Evolutionary conservation across 2,329 filamentous ascomycete species (phyloP).

Genomic region (Pyrenochaeta sp.): DNA sequence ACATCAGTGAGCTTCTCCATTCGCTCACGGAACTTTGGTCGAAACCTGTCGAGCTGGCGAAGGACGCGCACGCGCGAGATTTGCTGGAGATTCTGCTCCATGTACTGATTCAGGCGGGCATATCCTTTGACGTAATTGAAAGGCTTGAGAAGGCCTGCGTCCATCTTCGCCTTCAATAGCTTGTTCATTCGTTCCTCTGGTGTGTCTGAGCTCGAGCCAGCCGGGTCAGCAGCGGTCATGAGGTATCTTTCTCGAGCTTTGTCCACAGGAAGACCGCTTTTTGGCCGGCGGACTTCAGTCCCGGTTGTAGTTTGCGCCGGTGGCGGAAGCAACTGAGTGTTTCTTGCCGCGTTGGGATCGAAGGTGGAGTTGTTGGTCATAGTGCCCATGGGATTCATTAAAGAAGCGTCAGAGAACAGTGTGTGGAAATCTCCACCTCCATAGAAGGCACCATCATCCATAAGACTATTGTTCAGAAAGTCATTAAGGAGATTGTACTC

Average conservation of each 20-base stretch:
- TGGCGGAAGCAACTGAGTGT: conserved; percentile 50
- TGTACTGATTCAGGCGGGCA: conserved; percentile 85
- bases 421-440: conserved; percentile 55
- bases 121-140: conserved; percentile 99
- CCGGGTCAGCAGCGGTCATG: conserved; percentile 93
- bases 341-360: conserved; percentile 56
- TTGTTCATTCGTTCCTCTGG: conserved; percentile 96
- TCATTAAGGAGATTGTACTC: conserved; percentile 98
- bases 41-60: conserved; percentile 88
- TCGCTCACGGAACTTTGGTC: conserved; percentile 94
- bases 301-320: conserved; percentile 55
- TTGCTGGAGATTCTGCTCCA: conserved; percentile 85
- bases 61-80: conserved; percentile 89
- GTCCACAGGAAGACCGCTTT: conserved; percentile 70
- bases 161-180: conserved; percentile 92
- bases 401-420: conserved; percentile 67
- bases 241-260: conserved; percentile 87
- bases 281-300: conserved; percentile 67
- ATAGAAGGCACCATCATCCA: conserved; percentile 70
- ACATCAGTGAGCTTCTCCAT: conserved; percentile 92
- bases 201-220: conserved; percentile 78
- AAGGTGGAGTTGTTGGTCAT: conserved; percentile 42
- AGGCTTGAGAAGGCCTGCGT: conserved; percentile 90
- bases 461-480: conserved; percentile 88
- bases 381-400: conserved; percentile 54